Base-by-base conservation (phyloP, 129 eudicot genomes). In the Kitagawia praeruptora region DNA sequence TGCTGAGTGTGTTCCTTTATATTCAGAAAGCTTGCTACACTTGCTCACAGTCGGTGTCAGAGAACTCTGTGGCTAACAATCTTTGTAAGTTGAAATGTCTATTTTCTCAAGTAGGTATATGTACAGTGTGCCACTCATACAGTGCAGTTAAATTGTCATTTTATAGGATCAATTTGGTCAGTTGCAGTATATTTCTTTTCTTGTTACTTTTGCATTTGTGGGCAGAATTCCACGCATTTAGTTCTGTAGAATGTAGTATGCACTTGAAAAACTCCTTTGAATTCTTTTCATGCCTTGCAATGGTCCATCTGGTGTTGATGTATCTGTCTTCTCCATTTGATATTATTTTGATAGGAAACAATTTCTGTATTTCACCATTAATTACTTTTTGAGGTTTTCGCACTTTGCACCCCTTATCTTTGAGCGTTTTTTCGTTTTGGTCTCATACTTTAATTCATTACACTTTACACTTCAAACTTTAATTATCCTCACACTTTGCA, bases 1-100 rank as follows among this genome's bases (percentile, higher is more conserved):
- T 28, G 42, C 77, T 41, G 34, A 76, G 78, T 74, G 45, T 56
- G 70, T 11, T 63, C 76, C 19, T 74, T 38, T 72, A 63, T 75
- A 80, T 85, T 73, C 92, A 94, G 98, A 94, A 94, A 87, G 87
- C 87, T 80, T 94, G 98, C 83, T 83, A 78, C 73, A 94, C 91
- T 41, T 94, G 98, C 84, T 91, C 96, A 66, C 93, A 88, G 45
- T 92, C 91, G 0, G 98, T 90, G 70, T 74, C 88, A 5, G 93
- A 88, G 87, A 90, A 86, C 76, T 84, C 89, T 3, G 87, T 90
- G 58, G 88, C 92, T 79, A 86, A 92, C 75, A 91, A 94, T 86
- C 90, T 94, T 27, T 87, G 98, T 94, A 90, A 94, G 96, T 89
- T 38, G 40, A 70, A 46, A 21, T 41, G 70, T 4, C 73, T 47